Conservation (phyloP, 441 rosid genomes). For the Raphanus hybrid region DNA sequence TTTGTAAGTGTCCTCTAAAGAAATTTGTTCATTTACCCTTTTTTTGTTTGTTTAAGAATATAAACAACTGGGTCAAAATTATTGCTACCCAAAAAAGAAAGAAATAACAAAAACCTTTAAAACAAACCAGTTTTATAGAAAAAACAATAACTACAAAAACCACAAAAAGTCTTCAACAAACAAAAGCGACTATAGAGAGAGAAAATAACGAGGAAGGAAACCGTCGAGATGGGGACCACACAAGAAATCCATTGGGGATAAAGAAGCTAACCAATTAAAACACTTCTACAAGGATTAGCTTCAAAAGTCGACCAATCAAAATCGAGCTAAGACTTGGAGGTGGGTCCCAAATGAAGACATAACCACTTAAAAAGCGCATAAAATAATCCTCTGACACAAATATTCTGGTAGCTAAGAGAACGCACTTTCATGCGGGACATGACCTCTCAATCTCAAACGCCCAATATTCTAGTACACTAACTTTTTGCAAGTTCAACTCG, state of each 20-base stretch:
- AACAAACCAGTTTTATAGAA: neutral
- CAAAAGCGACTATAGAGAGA: neutral
- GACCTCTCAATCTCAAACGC: slow-evolving; percentile 2
- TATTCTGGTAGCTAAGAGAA: too few species aligned
- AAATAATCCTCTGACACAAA: neutral
- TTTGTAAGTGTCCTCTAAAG: neutral
- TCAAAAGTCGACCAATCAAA: slow-evolving; percentile 53
- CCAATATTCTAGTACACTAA: neutral
- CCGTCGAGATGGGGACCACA: slow-evolving; percentile 47
- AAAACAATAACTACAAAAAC: slow-evolving; percentile 4
- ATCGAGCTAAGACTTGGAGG: neutral
- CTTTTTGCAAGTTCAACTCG: too few species aligned
- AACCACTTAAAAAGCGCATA: neutral
- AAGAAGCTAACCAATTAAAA: slow-evolving; percentile 58
- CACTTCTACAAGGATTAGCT: slow-evolving; percentile 54
- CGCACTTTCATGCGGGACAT: neutral
- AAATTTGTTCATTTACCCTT: neutral
- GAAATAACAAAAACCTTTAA: slow-evolving; percentile 9
- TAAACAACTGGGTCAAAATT: slow-evolving; percentile 11
- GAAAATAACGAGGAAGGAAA: slow-evolving; percentile 39
- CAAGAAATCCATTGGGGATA: slow-evolving; percentile 65
- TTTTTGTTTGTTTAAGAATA: neutral
- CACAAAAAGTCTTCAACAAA: slow-evolving; percentile 22
- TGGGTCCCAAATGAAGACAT: neutral
- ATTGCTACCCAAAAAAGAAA: slow-evolving; percentile 9